A percentile compares a stretch with the other conserved stretches of the same genome.
These are phyloP conservation scores for Annulohypoxylon bovei DNA, from an alignment of 495 filamentous ascomycete species.

Conservation along the genomic window DNA sequence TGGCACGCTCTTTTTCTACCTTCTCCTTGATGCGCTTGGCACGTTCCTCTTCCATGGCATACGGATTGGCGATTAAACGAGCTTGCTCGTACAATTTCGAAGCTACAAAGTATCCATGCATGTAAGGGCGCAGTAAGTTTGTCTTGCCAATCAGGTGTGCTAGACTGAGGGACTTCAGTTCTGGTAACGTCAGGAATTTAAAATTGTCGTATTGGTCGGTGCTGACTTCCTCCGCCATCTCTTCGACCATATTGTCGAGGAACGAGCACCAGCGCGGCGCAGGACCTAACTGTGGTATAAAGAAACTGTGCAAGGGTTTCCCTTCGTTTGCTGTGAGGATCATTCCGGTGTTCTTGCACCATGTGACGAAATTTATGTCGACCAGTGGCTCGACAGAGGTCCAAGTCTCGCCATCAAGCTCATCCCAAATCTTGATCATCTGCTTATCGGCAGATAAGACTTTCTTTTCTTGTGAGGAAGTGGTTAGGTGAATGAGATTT, in stretches of 20 bases:
- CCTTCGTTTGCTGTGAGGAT: slow-evolving; percentile 95
- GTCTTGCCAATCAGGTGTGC: slow-evolving; percentile 89
- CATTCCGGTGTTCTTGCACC: slow-evolving; percentile 87
- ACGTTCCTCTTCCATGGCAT: slow-evolving; percentile 88
- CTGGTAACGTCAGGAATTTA: slow-evolving; percentile 91
- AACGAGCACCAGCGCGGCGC: slow-evolving; percentile 96
- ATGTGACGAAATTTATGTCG: slow-evolving; percentile 90
- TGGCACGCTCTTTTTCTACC: slow-evolving; percentile 93
- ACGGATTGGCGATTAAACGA: slow-evolving; percentile 89
- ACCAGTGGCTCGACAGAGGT: slow-evolving; percentile 94
- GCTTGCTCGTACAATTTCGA: slow-evolving; percentile 94
- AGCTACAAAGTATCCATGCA: slow-evolving; percentile 98
- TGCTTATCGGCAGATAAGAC: slow-evolving; percentile 91
- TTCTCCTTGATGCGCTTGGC: slow-evolving; percentile 88
- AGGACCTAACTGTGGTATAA: slow-evolving; percentile 84
- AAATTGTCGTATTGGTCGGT: slow-evolving; percentile 96
- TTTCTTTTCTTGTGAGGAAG: slow-evolving; percentile 82
- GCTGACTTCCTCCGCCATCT: slow-evolving; percentile 84
- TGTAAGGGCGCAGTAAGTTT: slow-evolving; percentile 88
- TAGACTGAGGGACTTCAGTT: slow-evolving; percentile 81
- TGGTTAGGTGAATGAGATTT: slow-evolving; percentile 84
- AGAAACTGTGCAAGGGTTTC: slow-evolving; percentile 90
- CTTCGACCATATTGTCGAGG: slow-evolving; percentile 95
- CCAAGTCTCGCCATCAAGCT: slow-evolving; percentile 82
- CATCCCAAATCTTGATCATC: slow-evolving; percentile 97